Evolutionary conservation across 176 grass and related monocot species (phyloP).

Genomic region (Pontederia paniculata): DNA sequence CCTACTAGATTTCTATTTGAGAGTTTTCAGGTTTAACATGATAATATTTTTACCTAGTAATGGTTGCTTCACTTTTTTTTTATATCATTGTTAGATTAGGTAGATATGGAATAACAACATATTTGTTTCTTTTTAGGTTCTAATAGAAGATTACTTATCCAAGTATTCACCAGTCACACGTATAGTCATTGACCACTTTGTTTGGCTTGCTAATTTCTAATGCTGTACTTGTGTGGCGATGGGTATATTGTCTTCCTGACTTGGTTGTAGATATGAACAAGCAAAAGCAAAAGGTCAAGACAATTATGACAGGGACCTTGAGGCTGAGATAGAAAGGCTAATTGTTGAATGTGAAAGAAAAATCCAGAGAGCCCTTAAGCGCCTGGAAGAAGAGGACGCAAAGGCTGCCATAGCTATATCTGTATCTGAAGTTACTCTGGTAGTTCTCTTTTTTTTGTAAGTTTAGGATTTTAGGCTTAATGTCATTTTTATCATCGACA

Average conservation of each 20-base stretch:
- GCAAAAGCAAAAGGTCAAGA: conserved; percentile 63
- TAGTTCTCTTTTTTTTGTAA: conserved; percentile 9
- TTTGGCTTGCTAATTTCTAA: background rate
- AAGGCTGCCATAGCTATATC: conserved; percentile 98
- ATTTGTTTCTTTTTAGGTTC: too few species aligned
- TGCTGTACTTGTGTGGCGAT: background rate
- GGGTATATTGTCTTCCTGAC: conserved; percentile 26
- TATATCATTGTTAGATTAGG: too few species aligned
- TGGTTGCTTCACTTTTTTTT: too few species aligned
- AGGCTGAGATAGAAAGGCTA: conserved; percentile 79
- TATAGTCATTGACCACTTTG: background rate
- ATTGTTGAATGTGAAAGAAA: conserved; percentile 97
- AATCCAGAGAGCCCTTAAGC: conserved; percentile 88
- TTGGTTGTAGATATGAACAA: conserved; percentile 73
- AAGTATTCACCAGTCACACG: background rate
- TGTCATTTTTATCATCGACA: background rate
- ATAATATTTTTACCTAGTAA: too few species aligned
- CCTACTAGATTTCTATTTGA: too few species aligned
- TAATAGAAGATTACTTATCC: too few species aligned
- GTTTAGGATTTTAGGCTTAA: background rate
- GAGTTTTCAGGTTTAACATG: too few species aligned
- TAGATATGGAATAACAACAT: too few species aligned
- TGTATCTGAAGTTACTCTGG: conserved; percentile 74
- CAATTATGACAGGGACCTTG: conserved; percentile 74
- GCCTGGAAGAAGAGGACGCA: conserved; percentile 77